Percentiles rank a stretch among this genome's conserved stretches.
phyloP scores from a whole-genome alignment of 192 early-diverging fungal genomes.

The Glomus cerebriforme region DNA sequence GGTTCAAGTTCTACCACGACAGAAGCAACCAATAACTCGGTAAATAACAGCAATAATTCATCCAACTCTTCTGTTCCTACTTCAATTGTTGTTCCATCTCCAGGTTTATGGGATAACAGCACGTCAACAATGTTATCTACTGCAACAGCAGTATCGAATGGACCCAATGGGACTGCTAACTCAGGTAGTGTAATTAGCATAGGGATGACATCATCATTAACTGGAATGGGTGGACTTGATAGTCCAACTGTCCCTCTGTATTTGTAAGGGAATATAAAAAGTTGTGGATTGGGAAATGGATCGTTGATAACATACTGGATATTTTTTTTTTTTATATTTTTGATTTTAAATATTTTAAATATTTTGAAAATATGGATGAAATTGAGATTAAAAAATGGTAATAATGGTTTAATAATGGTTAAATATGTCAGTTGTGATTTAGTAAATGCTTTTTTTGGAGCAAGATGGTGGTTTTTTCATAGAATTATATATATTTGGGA shows the following conservation, averaged over 20 bases:
- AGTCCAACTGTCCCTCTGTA: not conserved
- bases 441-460: no score
- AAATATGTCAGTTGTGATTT: no score
- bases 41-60: not conserved
- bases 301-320: not conserved
- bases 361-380: not conserved
- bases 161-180: not conserved
- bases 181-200: slow-evolving; percentile 4
- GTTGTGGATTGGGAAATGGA: not conserved
- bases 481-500: not conserved
- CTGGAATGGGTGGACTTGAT: slow-evolving; percentile 2
- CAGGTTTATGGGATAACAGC: slow-evolving; percentile 16
- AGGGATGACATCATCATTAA: not conserved
- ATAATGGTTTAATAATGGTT: no score
- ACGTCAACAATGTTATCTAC: not conserved
- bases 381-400: not conserved
- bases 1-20: not conserved
- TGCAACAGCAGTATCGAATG: not conserved
- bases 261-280: slow-evolving; percentile 9
- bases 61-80: not conserved
- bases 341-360: no score
- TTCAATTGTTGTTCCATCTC: slow-evolving; percentile 3
- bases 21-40: slow-evolving; percentile 2
- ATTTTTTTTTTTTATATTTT: not conserved
- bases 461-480: not conserved